A percentile compares a stretch with the other conserved stretches of the same genome.
phyloP scores from a whole-genome alignment of 345 rosid genomes.

The Hibiscus trionum region DNA sequence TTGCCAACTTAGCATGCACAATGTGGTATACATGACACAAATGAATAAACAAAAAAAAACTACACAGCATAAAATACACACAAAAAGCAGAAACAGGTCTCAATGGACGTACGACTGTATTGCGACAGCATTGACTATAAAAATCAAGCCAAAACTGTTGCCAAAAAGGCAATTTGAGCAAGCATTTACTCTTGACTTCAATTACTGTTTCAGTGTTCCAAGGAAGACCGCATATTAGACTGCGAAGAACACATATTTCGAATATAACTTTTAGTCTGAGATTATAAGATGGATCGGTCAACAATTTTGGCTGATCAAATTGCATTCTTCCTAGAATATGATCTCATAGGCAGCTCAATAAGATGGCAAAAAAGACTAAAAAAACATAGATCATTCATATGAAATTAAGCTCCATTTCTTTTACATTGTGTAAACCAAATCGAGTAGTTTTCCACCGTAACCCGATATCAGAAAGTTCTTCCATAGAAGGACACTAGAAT shows the following conservation, averaged over 20 bases:
- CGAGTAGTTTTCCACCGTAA: not conserved
- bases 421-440: not conserved
- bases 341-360: not conserved
- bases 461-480: not conserved
- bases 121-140: not conserved
- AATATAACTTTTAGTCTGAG: not conserved
- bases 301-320: not conserved
- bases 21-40: not conserved
- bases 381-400: not conserved
- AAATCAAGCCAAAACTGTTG: not conserved
- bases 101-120: not conserved
- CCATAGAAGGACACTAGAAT: not conserved
- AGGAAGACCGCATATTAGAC: not conserved
- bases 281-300: not conserved
- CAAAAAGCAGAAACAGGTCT: not conserved
- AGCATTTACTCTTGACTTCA: not conserved
- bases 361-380: not conserved
- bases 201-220: not conserved
- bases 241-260: not conserved
- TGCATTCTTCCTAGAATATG: not conserved
- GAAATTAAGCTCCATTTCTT: conserved; percentile 3
- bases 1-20: not conserved
- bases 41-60: not conserved
- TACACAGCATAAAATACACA: not conserved
- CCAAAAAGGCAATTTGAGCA: not conserved